Percentiles rank a stretch among this genome's conserved stretches.
phyloP scores from a whole-genome alignment of 73 alveolate genomes.

The Tetrahymena malaccensis region DNA sequence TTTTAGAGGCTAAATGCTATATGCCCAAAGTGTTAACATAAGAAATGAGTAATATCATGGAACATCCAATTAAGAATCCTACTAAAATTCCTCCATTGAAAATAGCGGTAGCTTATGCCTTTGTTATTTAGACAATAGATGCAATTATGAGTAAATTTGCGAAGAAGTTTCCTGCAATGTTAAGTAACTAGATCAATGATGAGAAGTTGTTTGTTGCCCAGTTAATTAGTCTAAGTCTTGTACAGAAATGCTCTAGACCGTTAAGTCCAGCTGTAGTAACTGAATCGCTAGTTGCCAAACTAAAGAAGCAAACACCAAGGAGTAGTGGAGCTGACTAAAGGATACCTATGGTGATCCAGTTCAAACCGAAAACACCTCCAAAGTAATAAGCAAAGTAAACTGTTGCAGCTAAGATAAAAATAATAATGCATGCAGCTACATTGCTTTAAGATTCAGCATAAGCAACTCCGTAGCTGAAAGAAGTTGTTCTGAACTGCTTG shows the following conservation, averaged over 20 bases:
- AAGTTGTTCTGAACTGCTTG: neutral
- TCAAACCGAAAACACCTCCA: neutral
- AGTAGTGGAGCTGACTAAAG: neutral
- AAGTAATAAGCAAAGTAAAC: neutral
- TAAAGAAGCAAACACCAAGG: neutral
- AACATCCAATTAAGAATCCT: neutral
- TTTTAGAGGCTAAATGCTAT: neutral
- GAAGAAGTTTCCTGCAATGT: neutral
- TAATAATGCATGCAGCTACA: neutral
- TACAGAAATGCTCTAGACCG: neutral
- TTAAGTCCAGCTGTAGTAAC: neutral
- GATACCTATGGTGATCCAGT: neutral
- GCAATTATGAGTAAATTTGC: neutral
- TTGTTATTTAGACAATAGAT: neutral
- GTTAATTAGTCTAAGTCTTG: neutral
- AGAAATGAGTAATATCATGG: neutral
- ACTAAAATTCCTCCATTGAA: neutral
- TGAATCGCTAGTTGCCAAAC: neutral
- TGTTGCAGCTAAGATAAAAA: neutral
- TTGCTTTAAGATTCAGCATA: neutral
- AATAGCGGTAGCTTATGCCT: neutral
- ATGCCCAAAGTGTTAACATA: neutral
- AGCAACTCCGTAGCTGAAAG: neutral
- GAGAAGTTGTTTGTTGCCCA: neutral
- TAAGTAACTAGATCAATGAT: neutral